phyloP scores from a whole-genome alignment of 208 protist genomes.

The Acanthamoeba lenticulata region DNA sequence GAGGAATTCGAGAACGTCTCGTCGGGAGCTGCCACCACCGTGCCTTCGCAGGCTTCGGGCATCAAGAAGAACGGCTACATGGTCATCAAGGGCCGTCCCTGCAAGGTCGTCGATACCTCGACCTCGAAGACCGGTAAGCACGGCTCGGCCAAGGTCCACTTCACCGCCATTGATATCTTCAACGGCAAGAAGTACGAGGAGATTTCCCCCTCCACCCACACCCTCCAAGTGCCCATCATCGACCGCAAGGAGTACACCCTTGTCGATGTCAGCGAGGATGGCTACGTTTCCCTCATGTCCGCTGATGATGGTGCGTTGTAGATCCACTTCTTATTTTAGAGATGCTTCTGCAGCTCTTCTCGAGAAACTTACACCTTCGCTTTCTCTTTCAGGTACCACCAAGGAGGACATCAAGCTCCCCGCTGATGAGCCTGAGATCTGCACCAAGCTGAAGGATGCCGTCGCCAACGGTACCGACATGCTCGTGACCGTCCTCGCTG shows the following conservation, averaged over 20 bases:
- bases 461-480: conserved; percentile 95
- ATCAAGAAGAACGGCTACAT: conserved; percentile 89
- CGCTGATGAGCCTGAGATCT: conserved; percentile 91
- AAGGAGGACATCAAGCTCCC: conserved; percentile 96
- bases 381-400: conserved; percentile 71
- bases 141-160: conserved; percentile 98
- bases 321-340: too few species aligned
- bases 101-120: conserved; percentile 97
- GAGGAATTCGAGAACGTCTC: conserved; percentile 52
- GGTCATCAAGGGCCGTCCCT: conserved; percentile 91
- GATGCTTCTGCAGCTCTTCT: too few species aligned
- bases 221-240: conserved; percentile 96
- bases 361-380: neutral
- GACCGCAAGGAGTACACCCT: conserved; percentile 94
- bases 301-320: conserved; percentile 88
- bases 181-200: conserved; percentile 98
- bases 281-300: conserved; percentile 92
- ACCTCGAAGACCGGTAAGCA: conserved; percentile 99
- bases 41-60: conserved; percentile 83
- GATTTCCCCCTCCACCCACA: conserved; percentile 97
- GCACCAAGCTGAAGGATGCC: conserved; percentile 91
- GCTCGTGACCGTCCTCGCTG: conserved; percentile 93
- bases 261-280: conserved; percentile 94
- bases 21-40: conserved; percentile 72
- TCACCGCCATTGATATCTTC: conserved; percentile 98